Evolutionary conservation across 441 rosid species (phyloP), one percentile per base, ranked within the genome.

Genomic region (Viola pubescens): DNA sequence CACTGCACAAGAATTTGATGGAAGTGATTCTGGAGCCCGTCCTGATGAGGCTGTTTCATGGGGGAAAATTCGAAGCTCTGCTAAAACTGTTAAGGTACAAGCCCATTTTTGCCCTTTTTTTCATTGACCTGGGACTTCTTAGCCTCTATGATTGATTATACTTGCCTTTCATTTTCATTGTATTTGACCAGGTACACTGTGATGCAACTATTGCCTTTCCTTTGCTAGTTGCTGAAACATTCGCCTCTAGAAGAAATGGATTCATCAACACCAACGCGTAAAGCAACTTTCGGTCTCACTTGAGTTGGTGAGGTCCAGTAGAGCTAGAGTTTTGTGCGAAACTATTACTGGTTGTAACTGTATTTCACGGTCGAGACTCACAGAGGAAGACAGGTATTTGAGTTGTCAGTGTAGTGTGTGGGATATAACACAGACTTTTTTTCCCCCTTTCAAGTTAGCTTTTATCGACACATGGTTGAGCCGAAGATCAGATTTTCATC

Each of bases 21-120:
- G 97, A 52, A 92, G 97, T 43, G 96, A 89, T 79, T 92, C 98
- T 0, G 97, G 98, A 57, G 97, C 98, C 58, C 85, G 63, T 16
- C 97, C 97, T 47, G 96, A 87, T 65, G 97, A 92, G 79, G 98
- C 96, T 16, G 85, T 92, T 34, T 92, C 97, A 2, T 87, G 97
- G 97, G 98, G 97, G 55, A 84, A 87, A 82, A 81, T 92, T 49
- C 84, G 82, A 7, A 82, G 83, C 34, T 85, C 89, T 9, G 98
- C 98, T 51, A 87, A 82, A 79, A 73, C 81, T 12, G 94, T 89
- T 7, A 87, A 92, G 95, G 98, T 84, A 52, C 13, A 2, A 43
- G 1, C 49, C 49, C 9, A 8, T 9, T 46, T 12, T 46, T 7
- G 0, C 3, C 10, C 2, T 2, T 9, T 6, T 43, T 6, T 1